Evolutionary conservation across 805 yeast genomes (phyloP), one percentile per base, ranked within the genome.

Genomic region (Lachancea fermentati): DNA sequence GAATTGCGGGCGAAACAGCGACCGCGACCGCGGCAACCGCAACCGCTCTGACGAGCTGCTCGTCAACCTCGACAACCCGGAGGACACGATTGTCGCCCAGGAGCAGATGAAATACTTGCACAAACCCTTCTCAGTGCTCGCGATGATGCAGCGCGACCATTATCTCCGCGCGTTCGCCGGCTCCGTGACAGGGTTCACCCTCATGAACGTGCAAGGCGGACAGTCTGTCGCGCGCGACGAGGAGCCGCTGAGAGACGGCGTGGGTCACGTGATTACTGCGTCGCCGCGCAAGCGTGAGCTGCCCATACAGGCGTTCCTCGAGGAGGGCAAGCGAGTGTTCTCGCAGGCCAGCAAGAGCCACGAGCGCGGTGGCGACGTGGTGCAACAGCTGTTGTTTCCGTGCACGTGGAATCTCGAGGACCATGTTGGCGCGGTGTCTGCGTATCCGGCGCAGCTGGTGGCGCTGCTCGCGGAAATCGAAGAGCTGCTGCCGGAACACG

Each of bases 81-180:
- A 39, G 18, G 43, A 39, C 15, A 39, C 36, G 9, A 19, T 39
- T 8, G 37, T 39, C n/a, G 24, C 25, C 4, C 34, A 36, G 22
- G 33, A 34, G 5, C 43, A 34, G 16, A 34, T 25, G 32, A 34
- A 22, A 12, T 39, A 34, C 19, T 15, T 17, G 9, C 39, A 39
- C 38, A 33, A 28, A 14, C 38, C 39, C 8, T 34, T 36, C 24
- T 39, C 43, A n/a, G 18, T 24, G 15, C 9, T 39, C 11, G 43
- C 43, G 6, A 26, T 29, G 29, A 5, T 34, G 30, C 43, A 39
- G 30, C 31, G 38, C 9, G 43, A 39, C 30, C 34, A n/a, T 14
- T 39, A 25, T 17, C 35, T 39, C 5, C 30, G 37, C 3, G 38
- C 37, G 8, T 22, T 39, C 5, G 7, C 24, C 14, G 43, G 43